phyloP scores from a whole-genome alignment of 2,329 filamentous ascomycete genomes.

The Beauveria rudraprayagi region DNA sequence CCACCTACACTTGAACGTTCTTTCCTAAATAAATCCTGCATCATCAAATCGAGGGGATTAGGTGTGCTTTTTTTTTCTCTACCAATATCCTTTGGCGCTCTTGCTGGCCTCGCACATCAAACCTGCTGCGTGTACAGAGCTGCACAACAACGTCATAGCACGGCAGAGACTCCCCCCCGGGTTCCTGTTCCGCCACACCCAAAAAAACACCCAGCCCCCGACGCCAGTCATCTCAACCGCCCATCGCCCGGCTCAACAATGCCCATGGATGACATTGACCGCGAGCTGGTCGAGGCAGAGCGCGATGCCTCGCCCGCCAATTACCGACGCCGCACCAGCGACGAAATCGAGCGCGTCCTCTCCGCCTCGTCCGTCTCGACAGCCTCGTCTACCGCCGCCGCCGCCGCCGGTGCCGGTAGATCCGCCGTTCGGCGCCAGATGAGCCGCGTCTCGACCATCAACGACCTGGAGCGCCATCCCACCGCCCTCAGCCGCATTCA shows the following conservation, averaged over 20 bases:
- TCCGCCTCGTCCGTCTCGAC: constrained; percentile 45
- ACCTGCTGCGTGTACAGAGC: background rate
- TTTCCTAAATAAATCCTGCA: background rate
- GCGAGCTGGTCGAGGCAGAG: constrained; percentile 46
- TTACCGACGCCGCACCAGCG: constrained; percentile 33
- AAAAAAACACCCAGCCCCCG: background rate
- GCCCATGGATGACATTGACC: constrained; percentile 45
- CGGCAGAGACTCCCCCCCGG: background rate
- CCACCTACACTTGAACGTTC: background rate
- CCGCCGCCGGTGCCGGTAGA: constrained; percentile 22
- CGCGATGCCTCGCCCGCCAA: constrained; percentile 39
- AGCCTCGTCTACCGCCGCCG: constrained; percentile 28
- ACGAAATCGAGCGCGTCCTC: constrained; percentile 53
- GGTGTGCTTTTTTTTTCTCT: background rate
- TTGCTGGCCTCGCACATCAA: background rate
- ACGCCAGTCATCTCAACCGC: background rate
- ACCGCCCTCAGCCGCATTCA: constrained; percentile 65
- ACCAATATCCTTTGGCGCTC: background rate
- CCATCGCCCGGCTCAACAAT: constrained; percentile 18
- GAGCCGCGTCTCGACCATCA: constrained; percentile 54
- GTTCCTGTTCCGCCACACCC: background rate
- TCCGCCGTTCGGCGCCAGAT: constrained; percentile 37
- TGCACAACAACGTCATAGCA: constrained; percentile 5
- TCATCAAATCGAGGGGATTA: background rate
- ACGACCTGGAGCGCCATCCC: constrained; percentile 60